These are phyloP conservation scores for Astrothelium subdiscretum DNA, from an alignment of 495 filamentous ascomycete genomes.

Conservation along the genomic window DNA sequence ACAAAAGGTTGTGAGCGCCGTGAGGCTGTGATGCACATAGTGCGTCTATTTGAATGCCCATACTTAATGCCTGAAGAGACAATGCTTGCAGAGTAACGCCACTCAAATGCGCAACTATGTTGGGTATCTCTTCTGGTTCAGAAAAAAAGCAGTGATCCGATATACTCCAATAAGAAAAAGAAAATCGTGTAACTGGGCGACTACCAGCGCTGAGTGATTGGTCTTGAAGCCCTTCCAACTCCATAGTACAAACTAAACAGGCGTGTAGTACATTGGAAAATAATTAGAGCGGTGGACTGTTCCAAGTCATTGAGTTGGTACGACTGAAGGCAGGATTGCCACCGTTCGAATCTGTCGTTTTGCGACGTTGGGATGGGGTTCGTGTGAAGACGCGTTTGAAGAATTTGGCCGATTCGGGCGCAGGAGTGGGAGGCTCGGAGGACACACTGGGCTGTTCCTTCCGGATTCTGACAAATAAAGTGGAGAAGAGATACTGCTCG, in stretches of 20 bases:
- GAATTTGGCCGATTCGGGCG: background rate
- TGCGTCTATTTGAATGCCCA: background rate
- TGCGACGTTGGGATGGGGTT: background rate
- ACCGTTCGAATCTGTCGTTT: background rate
- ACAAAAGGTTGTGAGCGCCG: background rate
- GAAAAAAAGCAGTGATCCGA: background rate
- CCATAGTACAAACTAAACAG: background rate
- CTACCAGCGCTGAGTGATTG: background rate
- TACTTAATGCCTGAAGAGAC: background rate
- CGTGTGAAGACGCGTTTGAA: background rate
- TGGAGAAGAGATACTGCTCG: conserved; percentile 89
- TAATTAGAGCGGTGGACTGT: background rate
- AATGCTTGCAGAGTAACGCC: background rate
- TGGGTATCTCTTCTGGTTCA: background rate
- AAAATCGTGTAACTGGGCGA: background rate
- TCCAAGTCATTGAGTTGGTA: background rate
- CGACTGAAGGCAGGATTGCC: background rate
- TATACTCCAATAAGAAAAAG: background rate
- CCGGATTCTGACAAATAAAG: conserved; percentile 76
- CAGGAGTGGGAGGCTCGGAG: background rate
- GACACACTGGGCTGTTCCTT: conserved; percentile 32
- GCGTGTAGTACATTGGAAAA: background rate
- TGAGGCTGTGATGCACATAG: background rate
- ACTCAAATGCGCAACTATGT: background rate
- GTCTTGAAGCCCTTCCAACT: background rate